Evolutionary conservation across 2,329 filamentous ascomycete genomes (phyloP).

Genomic region (Xylaria sp.): DNA sequence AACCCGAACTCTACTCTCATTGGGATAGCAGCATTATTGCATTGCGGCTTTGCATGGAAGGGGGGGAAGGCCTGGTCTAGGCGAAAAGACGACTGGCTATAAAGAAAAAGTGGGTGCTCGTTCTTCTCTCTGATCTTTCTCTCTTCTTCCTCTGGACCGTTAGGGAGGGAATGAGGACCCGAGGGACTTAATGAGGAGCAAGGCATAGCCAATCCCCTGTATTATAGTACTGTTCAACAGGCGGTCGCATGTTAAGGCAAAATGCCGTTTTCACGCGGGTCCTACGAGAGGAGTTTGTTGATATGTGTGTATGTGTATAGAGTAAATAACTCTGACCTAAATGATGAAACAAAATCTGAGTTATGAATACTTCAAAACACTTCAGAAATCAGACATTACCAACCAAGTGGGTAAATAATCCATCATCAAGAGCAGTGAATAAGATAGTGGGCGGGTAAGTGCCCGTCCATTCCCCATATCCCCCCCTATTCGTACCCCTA

Average conservation of each 20-base stretch:
- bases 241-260: slow-evolving; percentile 7
- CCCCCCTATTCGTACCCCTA: too few species aligned
- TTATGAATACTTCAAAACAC: not conserved
- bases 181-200: not conserved
- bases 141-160: not conserved
- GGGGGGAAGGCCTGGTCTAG: slow-evolving; percentile 7
- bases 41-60: slow-evolving; percentile 13
- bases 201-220: slow-evolving; percentile 30
- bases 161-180: not conserved
- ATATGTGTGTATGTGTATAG: not conserved
- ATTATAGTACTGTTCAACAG: slow-evolving; percentile 29
- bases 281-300: not conserved
- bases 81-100: slow-evolving; percentile 2
- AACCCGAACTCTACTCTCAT: slow-evolving; percentile 23
- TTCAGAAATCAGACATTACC: too few species aligned
- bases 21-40: slow-evolving; percentile 10
- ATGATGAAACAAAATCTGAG: not conserved
- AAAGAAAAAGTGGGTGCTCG: slow-evolving; percentile 7
- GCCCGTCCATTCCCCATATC: too few species aligned
- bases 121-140: not conserved
- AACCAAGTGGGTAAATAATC: too few species aligned
- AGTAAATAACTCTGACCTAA: not conserved
- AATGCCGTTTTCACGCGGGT: not conserved
- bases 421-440: too few species aligned
- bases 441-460: too few species aligned